Percentiles rank a stretch among this genome's conserved stretches.
These are phyloP conservation scores for Massarina eburnea DNA, from an alignment of 2,329 filamentous ascomycete species.

Conservation along the genomic window DNA sequence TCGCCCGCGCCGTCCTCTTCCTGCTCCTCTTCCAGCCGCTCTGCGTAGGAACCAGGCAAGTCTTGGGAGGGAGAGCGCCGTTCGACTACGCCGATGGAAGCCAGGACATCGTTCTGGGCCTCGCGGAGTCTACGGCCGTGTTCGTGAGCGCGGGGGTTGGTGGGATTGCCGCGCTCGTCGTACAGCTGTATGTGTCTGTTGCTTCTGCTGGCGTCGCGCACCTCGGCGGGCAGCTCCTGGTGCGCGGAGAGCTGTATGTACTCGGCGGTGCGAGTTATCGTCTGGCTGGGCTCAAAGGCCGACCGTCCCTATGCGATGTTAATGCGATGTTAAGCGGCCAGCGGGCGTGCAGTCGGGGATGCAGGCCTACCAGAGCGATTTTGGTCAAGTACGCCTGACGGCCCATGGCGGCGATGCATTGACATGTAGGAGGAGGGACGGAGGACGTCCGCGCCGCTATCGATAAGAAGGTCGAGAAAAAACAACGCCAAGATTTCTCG, in stretches of 20 bases:
- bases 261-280: constrained; percentile 21
- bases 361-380: constrained; percentile 38
- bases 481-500: constrained; percentile 22
- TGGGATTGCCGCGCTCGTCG: constrained; percentile 48
- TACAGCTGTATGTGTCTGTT: constrained; percentile 44
- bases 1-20: constrained; percentile 34
- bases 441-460: constrained; percentile 16
- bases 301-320: constrained; percentile 42
- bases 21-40: constrained; percentile 32
- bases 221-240: constrained; percentile 24
- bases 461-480: constrained; percentile 35
- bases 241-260: constrained; percentile 32
- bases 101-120: constrained; percentile 52
- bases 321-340: constrained; percentile 3
- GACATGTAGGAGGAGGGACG: too few species aligned
- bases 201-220: constrained; percentile 21
- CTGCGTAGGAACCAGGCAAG: constrained; percentile 29
- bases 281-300: constrained; percentile 40
- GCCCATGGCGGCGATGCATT: constrained; percentile 35
- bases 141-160: constrained; percentile 44
- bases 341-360: not conserved
- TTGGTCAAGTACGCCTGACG: constrained; percentile 42
- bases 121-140: constrained; percentile 45
- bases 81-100: constrained; percentile 51
- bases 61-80: constrained; percentile 31